These are phyloP conservation scores for Brassica nigra DNA, from an alignment of 345 rosid species.

Conservation along the genomic window DNA sequence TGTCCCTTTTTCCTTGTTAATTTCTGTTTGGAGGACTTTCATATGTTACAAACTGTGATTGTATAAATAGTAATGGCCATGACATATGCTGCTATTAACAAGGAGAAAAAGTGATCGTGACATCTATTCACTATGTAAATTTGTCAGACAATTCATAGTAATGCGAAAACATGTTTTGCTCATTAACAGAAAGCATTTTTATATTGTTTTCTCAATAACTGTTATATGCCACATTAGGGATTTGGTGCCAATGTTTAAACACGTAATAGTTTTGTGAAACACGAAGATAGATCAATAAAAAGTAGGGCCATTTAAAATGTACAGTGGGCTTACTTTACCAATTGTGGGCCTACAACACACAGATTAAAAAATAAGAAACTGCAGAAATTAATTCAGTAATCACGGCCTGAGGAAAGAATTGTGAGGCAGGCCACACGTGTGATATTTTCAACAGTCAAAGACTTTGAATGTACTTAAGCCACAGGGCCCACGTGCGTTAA, in stretches of 20 bases:
- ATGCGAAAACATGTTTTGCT: neutral
- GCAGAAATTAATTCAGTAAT: neutral
- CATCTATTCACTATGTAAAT: neutral
- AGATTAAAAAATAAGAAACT: neutral
- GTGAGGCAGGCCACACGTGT: constrained; percentile 24
- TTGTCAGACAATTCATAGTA: neutral
- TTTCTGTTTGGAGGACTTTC: neutral
- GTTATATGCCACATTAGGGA: neutral
- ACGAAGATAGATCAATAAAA: neutral
- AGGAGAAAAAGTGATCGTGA: neutral
- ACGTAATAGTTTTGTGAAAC: neutral
- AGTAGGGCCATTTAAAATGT: neutral
- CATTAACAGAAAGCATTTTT: neutral
- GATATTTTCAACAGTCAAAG: constrained; percentile 33
- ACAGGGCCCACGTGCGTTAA: constrained; percentile 34
- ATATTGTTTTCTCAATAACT: neutral
- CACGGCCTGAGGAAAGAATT: constrained; percentile 16
- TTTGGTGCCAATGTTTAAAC: neutral
- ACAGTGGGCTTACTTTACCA: constrained; percentile 3
- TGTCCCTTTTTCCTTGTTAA: neutral
- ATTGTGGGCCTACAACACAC: neutral
- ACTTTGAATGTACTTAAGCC: constrained; percentile 27
- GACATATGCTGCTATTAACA: neutral
- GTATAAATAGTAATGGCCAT: neutral
- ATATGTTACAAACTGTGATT: neutral